Base-by-base conservation (phyloP, 257 asterid species). In the Jacaranda mimosifolia region DNA sequence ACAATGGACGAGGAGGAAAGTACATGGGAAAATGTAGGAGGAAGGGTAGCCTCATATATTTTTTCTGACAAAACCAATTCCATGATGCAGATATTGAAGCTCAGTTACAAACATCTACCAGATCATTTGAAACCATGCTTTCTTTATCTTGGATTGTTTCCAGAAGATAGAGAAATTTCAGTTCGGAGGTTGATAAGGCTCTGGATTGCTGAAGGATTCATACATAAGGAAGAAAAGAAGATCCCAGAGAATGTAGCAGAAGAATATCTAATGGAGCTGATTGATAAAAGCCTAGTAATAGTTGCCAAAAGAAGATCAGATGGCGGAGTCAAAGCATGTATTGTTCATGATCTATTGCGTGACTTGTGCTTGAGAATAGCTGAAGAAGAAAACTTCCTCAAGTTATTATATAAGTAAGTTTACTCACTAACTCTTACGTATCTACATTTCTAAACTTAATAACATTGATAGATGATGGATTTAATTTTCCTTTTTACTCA, bases 171-270 rank as follows among this genome's bases (percentile, higher is more conserved):
- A 26, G 53, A 46, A 60, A 52, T 71, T 39, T 21, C 42, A 48
- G 56, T 71, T 7, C 5, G 1, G 18, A 53, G 40, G 68, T 57
- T 72, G 36, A 18, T 12, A 48, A 40, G 66, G 9, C 55, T 84
- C 9, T 84, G 87, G 87, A 78, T 84, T 39, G 79, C 83, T 13
- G 85, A 80, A 45, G 87, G 85, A 15, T 80, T 84, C 56, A 51
- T 77, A 39, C 12, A 18, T 9, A 26, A 38, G 38, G 63, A 63
- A 2, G 63, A 49, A 11, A 36, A 21, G 9, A 42, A 73, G 46
- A 43, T 13, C 62, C 60, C 18, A 59, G 70, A 73, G 32, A 4
- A 4, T 21, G 60, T 60, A 43, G 77, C 60, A 4, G 56, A 73
- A 73, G 32, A 46, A 9, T 73, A 73, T 48, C n/a, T n/a, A n/a